Base-by-base conservation (phyloP, 352 stramenopile species). In the Pythium utonaiense region DNA sequence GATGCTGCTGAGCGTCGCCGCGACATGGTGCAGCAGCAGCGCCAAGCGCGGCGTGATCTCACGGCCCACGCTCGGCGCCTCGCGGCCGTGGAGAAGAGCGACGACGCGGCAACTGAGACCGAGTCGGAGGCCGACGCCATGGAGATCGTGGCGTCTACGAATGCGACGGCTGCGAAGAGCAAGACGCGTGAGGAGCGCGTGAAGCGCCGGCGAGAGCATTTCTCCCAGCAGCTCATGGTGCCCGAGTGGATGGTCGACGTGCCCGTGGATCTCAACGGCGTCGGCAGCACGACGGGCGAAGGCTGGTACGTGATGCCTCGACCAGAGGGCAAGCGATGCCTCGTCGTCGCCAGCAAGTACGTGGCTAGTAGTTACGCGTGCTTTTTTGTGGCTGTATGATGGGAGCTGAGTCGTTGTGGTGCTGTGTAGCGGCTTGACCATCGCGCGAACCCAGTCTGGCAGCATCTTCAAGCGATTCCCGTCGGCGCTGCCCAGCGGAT, bases 211-310 rank as follows among this genome's bases (percentile, higher is more conserved):
- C 68, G 80, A 40, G 77, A 86, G 45, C 77, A 89, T 59, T 97
- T 89, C 68, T 78, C 73, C 22, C 77, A 75, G 54, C 89, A 97
- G 62, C 60, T 97, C 22, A 89, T 87, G 70, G 80, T 86, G 40
- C 89, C 89, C 25, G 91, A 98, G 65, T 98, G 91, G 89, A 80
- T 98, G 60, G 73, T 96, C 30, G 85, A 96, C 53, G 68, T 96
- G 1, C 91, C 90, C 7, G 62, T 40, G 25, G 85, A 93, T 52
- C 73, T 97, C 40, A 94, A 97, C 56, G 88, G 88, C 52, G 78
- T 62, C 27, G 81, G 74, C 22, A 93, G 77, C 58, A 61, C 67
- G 22, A 60, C 84, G 2, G 88, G 86, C 28, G 78, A 79, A 10
- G 90, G 88, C 40, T 98, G 91, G 91, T 96, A 91, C 57, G 90